These are phyloP conservation scores for Agrocybe praecox DNA, from an alignment of 768 basidiomycete species.

Conservation along the genomic window DNA sequence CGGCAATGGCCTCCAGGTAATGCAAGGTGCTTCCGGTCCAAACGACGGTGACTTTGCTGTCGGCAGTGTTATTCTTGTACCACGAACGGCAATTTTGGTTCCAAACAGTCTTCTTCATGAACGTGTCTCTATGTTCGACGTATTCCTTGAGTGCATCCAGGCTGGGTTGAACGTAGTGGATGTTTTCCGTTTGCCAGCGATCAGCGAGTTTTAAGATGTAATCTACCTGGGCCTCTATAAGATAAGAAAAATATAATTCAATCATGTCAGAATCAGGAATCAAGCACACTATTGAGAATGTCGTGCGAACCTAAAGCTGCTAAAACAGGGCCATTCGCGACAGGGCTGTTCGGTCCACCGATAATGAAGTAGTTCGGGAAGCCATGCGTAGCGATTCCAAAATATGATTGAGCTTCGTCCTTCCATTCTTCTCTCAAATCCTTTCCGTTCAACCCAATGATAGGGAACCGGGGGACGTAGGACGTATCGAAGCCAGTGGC, in stretches of 20 bases:
- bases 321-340: conserved; percentile 39
- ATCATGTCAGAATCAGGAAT: too few relatives aligned
- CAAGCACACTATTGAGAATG: too few relatives aligned
- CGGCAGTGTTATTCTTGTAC: conserved; percentile 32
- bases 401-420: conserved; percentile 29
- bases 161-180: conserved; percentile 35
- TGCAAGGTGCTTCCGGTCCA: conserved; percentile 40
- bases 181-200: conserved; percentile 38
- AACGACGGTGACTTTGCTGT: conserved; percentile 31
- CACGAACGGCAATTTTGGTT: conserved; percentile 31
- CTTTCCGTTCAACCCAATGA: conserved; percentile 27
- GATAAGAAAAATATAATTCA: too few relatives aligned
- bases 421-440: conserved; percentile 33
- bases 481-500: conserved; percentile 40
- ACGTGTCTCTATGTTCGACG: conserved; percentile 29
- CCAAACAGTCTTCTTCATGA: conserved; percentile 37
- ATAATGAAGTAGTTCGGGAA: conserved; percentile 37
- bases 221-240: conserved; percentile 32
- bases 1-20: conserved; percentile 32
- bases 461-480: conserved; percentile 33
- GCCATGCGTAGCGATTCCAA: conserved; percentile 31
- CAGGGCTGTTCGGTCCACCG: conserved; percentile 34
- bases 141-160: conserved; percentile 35
- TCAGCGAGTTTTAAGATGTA: conserved; percentile 34
- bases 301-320: too few relatives aligned